A percentile compares a stretch with the other conserved stretches of the same genome.
Evolutionary conservation across 2,329 filamentous ascomycete species (phyloP).

Genomic region (Diaporthe velutina): DNA sequence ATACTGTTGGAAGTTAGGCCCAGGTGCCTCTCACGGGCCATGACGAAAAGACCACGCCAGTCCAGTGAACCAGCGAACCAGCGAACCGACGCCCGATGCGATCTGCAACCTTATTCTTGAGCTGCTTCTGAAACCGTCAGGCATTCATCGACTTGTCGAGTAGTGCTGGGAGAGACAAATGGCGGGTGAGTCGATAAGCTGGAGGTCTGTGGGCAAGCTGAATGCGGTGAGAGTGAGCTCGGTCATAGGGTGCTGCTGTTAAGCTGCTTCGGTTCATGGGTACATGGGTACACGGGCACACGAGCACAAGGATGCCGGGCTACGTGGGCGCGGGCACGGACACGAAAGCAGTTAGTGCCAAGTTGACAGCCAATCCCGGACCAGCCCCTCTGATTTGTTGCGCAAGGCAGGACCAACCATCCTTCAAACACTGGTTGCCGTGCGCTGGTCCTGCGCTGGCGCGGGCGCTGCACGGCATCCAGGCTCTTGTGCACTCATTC

Average conservation of each 20-base stretch:
- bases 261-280: background rate
- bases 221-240: constrained; percentile 11
- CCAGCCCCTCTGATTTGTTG: constrained; percentile 32
- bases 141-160: background rate
- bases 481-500: constrained; percentile 29
- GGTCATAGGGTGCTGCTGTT: background rate
- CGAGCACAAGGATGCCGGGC: constrained; percentile 1
- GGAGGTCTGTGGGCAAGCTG: constrained; percentile 22
- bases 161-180: background rate
- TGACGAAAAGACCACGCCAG: background rate
- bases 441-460: constrained; percentile 26
- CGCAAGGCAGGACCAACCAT: constrained; percentile 25
- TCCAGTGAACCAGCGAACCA: background rate
- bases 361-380: constrained; percentile 25
- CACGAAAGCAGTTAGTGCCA: constrained; percentile 22
- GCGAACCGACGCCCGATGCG: background rate
- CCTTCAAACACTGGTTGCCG: constrained; percentile 27
- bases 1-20: background rate
- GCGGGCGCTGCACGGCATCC: constrained; percentile 14
- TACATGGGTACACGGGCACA: background rate
- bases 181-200: background rate
- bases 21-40: background rate
- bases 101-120: background rate
- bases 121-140: constrained; percentile 4
- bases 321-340: constrained; percentile 13